Percentiles rank a stretch among this genome's conserved stretches.
phyloP scores from a whole-genome alignment of 2,329 filamentous ascomycete species.

The Akanthomyces dipterigenus region DNA sequence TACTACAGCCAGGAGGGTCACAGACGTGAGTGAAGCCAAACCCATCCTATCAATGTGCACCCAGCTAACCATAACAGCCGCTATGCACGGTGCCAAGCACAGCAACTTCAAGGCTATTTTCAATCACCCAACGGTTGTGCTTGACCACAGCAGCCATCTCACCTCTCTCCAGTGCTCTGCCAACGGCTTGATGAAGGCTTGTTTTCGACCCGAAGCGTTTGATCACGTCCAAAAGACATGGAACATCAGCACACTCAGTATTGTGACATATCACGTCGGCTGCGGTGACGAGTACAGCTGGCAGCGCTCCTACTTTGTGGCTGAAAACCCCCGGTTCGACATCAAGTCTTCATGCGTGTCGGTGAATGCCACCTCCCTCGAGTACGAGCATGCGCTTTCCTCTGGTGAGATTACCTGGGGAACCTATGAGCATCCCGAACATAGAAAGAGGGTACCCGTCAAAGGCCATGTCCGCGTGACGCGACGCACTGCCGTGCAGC shows the following conservation, averaged over 20 bases:
- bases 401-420: constrained; percentile 11
- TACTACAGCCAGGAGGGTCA: constrained; percentile 8
- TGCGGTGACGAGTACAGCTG: background rate
- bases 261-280: constrained; percentile 3
- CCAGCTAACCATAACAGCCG: background rate
- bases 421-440: constrained; percentile 2
- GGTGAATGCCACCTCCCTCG: background rate
- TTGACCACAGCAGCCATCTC: constrained; percentile 1
- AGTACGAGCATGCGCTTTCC: background rate
- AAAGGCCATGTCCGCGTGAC: background rate
- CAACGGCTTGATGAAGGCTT: background rate
- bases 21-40: background rate
- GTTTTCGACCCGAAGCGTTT: background rate
- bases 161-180: background rate
- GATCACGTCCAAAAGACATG: background rate
- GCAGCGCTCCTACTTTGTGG: constrained; percentile 2
- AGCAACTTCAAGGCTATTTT: background rate
- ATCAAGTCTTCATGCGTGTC: background rate
- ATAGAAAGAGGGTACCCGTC: background rate
- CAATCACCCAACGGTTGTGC: constrained; percentile 1
- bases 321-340: background rate
- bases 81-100: constrained; percentile 6
- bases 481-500: background rate
- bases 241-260: background rate
- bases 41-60: too few relatives aligned